Conservation (phyloP, 2,329 filamentous ascomycete genomes). For the Leptographium wingfieldii region DNA sequence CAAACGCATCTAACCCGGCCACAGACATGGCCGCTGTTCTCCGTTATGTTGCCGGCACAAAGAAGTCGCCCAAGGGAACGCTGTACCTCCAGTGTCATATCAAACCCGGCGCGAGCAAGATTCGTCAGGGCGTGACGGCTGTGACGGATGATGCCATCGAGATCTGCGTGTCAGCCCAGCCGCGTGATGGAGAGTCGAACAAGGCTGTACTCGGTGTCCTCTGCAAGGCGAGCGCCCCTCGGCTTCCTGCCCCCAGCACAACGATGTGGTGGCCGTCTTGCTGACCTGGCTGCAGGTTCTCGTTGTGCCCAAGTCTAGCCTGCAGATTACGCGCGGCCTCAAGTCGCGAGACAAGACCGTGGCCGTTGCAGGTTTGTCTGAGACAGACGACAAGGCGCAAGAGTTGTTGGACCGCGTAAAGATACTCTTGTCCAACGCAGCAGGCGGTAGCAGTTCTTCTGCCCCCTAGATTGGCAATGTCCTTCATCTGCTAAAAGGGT, state of each 20-base stretch:
- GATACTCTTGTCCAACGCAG: slow-evolving; percentile 1
- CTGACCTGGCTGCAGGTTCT: slow-evolving; percentile 31
- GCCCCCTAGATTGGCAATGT: not conserved
- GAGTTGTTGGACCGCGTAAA: slow-evolving; percentile 6
- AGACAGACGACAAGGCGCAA: slow-evolving; percentile 1
- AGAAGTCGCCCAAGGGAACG: slow-evolving; percentile 29
- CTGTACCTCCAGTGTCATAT: slow-evolving; percentile 54
- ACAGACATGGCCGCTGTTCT: slow-evolving; percentile 17
- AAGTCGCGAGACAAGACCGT: slow-evolving; percentile 55
- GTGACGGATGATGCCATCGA: slow-evolving; percentile 46
- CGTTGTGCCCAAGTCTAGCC: slow-evolving; percentile 47
- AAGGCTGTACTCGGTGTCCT: slow-evolving; percentile 51
- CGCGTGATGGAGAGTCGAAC: slow-evolving; percentile 57
- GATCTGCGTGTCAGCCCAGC: slow-evolving; percentile 52
- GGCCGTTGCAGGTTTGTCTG: slow-evolving; percentile 21
- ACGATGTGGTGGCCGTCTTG: not conserved
- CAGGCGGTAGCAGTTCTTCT: not conserved
- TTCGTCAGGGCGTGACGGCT: slow-evolving; percentile 45
- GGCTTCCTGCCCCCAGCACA: not conserved
- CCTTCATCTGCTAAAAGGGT: not conserved
- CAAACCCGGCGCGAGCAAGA: slow-evolving; percentile 50
- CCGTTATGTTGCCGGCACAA: slow-evolving; percentile 34
- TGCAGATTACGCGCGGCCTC: slow-evolving; percentile 48
- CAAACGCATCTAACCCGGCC: not conserved
- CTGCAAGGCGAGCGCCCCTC: slow-evolving; percentile 34